Evolutionary conservation across 2,329 filamentous ascomycete genomes (phyloP), one percentile per base, ranked within the genome.

Genomic region (Paraconiothyrium sp.): DNA sequence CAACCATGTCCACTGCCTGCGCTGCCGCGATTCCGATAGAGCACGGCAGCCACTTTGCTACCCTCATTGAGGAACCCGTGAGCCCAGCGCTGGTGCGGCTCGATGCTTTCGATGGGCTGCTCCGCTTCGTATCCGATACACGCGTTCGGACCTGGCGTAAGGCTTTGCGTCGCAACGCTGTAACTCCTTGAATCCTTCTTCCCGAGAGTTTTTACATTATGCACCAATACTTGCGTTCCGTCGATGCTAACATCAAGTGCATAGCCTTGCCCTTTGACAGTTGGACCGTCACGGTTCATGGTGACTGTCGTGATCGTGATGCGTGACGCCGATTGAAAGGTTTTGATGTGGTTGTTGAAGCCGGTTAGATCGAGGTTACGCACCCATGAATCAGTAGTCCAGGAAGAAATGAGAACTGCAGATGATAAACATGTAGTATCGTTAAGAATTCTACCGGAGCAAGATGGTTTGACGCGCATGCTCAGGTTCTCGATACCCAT

Each of bases 401-500:
- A 64, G 7, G 58, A 39, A 3, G 52, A 34, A n/a, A 64, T 39
- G 8, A 2, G 11, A 13, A 61, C 35, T 9, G 62, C 62, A 37
- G 49, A 30, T 20, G 47, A 46, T 16, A n/a, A 34, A 30, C 62
- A 64, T 1, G 34, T 43, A 1, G 4, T 50, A 51, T 61, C 51
- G 27, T 14, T 46, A 6, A 64, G 52, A n/a, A 56, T 55, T 9
- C 16, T 30, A 1, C 62, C 59, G 13, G 62, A 64, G 48, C 62
- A 59, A 16, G 51, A 59, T 4, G 62, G 62, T 2, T 50, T 49
- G 11, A 59, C 55, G 9, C 50, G 59, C 51, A 61, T 61, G 32
- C 59, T 61, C 37, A 64, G 59, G 30, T 59, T 61, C 35, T 64
- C 62, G 27, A 62, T 49, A 34, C 56, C 59, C 39, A 64, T 64